Percentiles rank a stretch among this genome's conserved stretches.
Conservation (phyloP, 2,329 filamentous ascomycete genomes). For the Ophidiomyces ophidiicola region DNA sequence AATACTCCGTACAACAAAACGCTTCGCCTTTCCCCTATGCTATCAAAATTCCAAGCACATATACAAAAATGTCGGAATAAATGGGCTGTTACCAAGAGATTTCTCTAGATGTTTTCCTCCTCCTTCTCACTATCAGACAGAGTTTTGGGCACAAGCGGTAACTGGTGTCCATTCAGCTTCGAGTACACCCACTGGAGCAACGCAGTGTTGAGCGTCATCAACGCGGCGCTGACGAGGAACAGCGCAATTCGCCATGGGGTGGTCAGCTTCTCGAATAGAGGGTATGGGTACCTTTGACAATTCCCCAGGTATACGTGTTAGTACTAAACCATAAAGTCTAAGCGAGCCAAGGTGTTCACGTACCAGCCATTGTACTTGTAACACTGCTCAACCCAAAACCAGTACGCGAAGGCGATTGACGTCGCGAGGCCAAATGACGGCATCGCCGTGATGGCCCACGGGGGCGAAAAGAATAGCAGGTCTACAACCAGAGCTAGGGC, state of each 20-base stretch:
- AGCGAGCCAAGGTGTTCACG: conserved; percentile 27
- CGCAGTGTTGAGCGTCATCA: conserved; percentile 61
- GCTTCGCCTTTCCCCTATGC: no score
- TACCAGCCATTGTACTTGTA: conserved; percentile 49
- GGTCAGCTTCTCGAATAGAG: conserved; percentile 59
- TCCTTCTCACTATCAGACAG: conserved; percentile 1
- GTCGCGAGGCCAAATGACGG: conserved; percentile 41
- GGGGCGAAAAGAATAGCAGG: conserved; percentile 46
- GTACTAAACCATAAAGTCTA: not conserved
- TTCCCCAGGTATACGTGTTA: no score
- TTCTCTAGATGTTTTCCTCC: no score
- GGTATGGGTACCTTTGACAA: conserved; percentile 63
- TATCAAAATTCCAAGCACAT: no score
- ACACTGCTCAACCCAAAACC: conserved; percentile 53
- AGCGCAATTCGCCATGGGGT: conserved; percentile 54
- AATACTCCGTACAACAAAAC: no score
- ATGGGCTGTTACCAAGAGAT: no score
- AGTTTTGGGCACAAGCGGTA: not conserved
- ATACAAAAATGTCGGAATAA: no score
- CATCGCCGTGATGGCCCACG: conserved; percentile 45
- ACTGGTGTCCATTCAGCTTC: conserved; percentile 29
- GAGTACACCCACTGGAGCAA: conserved; percentile 59
- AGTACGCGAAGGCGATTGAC: conserved; percentile 46
- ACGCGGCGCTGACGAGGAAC: conserved; percentile 55
- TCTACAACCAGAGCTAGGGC: conserved; percentile 44